These are phyloP conservation scores for Phytophthora lateralis DNA, from an alignment of 352 stramenopile species.

Conservation along the genomic window DNA sequence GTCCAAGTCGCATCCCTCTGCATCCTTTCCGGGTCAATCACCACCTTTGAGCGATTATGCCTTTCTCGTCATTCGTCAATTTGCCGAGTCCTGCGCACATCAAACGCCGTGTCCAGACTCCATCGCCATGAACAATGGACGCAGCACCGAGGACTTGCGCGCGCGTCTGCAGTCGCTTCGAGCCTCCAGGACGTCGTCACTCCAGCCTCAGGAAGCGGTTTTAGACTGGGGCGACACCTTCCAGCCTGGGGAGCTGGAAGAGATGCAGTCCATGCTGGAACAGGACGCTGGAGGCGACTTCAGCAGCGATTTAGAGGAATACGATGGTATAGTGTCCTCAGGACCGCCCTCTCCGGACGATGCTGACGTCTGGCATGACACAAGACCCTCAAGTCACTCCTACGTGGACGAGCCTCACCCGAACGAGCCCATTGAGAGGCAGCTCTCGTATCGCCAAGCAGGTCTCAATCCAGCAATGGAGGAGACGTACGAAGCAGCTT, in stretches of 20 bases:
- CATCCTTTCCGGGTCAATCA: slow-evolving; percentile 8
- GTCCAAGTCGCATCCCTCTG: neutral
- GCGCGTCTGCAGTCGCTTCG: slow-evolving; percentile 24
- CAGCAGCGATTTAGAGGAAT: slow-evolving; percentile 10
- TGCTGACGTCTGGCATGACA: slow-evolving; percentile 20
- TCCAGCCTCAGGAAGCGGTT: slow-evolving; percentile 1
- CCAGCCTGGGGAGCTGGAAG: slow-evolving; percentile 20
- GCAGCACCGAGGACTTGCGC: slow-evolving; percentile 13
- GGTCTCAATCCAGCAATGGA: slow-evolving; percentile 8
- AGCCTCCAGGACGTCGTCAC: slow-evolving; percentile 1
- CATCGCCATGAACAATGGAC: neutral
- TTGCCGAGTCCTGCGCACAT: no score
- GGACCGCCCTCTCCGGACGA: neutral
- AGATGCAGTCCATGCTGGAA: slow-evolving; percentile 30
- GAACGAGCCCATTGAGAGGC: slow-evolving; percentile 13
- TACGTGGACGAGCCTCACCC: slow-evolving; percentile 22
- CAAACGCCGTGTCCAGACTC: neutral
- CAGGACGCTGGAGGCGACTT: slow-evolving; percentile 8
- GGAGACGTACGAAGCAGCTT: slow-evolving; percentile 50
- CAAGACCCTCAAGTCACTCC: slow-evolving; percentile 18
- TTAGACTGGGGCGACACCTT: slow-evolving; percentile 24
- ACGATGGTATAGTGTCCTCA: neutral
- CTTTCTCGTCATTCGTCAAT: slow-evolving; percentile 3
- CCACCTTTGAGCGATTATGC: no score
- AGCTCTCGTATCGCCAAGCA: slow-evolving; percentile 19